phyloP scores from a whole-genome alignment of 345 rosid species.

The Geranium brycei region DNA sequence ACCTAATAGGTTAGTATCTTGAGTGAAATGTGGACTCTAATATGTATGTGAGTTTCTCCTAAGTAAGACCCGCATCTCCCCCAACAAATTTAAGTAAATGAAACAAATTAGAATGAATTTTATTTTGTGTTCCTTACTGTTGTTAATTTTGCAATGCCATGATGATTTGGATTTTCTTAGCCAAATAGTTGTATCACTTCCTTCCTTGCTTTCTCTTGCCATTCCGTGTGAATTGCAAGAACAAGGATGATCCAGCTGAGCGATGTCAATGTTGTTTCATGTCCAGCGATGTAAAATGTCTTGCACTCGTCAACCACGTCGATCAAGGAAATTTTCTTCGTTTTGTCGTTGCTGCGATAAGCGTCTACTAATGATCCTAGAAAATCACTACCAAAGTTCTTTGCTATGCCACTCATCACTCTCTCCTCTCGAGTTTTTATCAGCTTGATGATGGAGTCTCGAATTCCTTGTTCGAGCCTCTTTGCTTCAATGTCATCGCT shows the following conservation, averaged over 20 bases:
- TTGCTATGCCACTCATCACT: not conserved
- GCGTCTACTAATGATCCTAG: slow-evolving; percentile 10
- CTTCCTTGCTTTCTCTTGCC: no score
- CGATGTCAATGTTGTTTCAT: slow-evolving; percentile 6
- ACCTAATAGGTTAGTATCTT: no score
- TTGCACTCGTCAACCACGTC: not conserved
- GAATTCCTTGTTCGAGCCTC: slow-evolving; percentile 3
- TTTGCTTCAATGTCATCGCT: slow-evolving; percentile 11
- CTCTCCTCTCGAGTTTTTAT: slow-evolving; percentile 10
- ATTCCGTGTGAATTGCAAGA: slow-evolving; percentile 10
- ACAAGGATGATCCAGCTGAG: slow-evolving; percentile 13
- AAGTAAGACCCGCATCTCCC: no score
- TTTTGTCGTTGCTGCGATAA: slow-evolving; percentile 1
- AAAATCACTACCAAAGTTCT: slow-evolving; percentile 10
- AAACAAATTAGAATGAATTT: no score
- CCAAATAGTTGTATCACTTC: no score
- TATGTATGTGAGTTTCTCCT: no score
- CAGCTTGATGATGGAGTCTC: slow-evolving; percentile 6
- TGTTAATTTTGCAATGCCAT: not conserved
- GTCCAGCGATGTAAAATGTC: slow-evolving; percentile 2
- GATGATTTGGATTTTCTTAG: no score
- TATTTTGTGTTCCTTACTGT: no score
- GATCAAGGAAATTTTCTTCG: slow-evolving; percentile 5
- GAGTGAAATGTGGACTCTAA: no score
- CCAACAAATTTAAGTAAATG: no score